Evolutionary conservation across 2,329 filamentous ascomycete species (phyloP).

Genomic region (Esteya vermicola): DNA sequence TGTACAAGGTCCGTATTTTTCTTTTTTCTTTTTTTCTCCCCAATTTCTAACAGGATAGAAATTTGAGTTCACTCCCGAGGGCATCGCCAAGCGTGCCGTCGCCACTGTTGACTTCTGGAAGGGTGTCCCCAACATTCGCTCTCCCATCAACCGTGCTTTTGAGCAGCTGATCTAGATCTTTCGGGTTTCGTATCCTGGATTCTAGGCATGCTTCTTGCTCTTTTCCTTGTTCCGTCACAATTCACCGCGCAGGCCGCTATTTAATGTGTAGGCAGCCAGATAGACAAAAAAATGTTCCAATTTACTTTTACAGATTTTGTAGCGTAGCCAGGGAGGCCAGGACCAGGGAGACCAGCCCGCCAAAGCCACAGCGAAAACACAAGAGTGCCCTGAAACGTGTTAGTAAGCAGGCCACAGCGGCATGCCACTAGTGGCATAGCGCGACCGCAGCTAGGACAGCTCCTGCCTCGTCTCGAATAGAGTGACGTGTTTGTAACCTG

Average conservation of each 20-base stretch:
- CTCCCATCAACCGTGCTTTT: conserved; percentile 94
- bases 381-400: too few relatives aligned
- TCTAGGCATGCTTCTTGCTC: too few relatives aligned
- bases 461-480: neutral
- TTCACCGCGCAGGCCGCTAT: neutral
- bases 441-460: neutral
- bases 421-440: too few relatives aligned
- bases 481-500: conserved; percentile 1
- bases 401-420: too few relatives aligned
- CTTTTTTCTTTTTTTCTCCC: neutral
- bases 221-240: too few relatives aligned
- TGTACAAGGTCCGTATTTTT: conserved; percentile 61
- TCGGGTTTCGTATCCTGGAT: too few relatives aligned
- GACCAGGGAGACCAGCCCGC: too few relatives aligned
- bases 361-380: too few relatives aligned
- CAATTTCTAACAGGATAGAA: conserved; percentile 42
- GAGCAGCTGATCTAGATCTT: conserved; percentile 82
- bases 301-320: too few relatives aligned
- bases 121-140: conserved; percentile 77
- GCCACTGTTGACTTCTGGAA: conserved; percentile 97
- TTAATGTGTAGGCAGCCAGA: neutral
- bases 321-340: too few relatives aligned
- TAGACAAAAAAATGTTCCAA: too few relatives aligned
- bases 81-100: conserved; percentile 85
- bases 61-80: conserved; percentile 98